Evolutionary conservation across 2,329 filamentous ascomycete genomes (phyloP).

Genomic region (Aspergillus ibericus): DNA sequence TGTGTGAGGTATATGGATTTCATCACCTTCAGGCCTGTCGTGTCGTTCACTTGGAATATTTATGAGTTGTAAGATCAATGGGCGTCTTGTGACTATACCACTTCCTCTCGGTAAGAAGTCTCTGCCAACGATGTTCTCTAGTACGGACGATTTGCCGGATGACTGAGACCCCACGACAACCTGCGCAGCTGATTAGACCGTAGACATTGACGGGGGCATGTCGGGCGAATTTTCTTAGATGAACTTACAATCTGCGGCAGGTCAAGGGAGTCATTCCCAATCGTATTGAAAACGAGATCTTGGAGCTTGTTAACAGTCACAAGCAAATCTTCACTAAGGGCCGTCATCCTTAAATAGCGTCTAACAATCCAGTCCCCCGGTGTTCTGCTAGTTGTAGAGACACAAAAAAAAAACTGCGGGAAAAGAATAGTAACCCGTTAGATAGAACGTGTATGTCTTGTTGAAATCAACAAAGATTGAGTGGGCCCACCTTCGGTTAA

Average conservation of each 20-base stretch:
- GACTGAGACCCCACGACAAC: constrained; percentile 98
- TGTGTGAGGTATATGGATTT: constrained; percentile 69
- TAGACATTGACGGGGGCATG: background rate
- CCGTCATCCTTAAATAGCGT: constrained; percentile 65
- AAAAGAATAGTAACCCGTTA: background rate
- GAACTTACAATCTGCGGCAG: constrained; percentile 89
- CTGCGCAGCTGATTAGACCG: constrained; percentile 48
- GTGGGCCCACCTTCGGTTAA: background rate
- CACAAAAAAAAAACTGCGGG: background rate
- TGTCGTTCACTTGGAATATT: constrained; percentile 77
- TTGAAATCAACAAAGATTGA: background rate
- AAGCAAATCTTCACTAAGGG: constrained; percentile 93
- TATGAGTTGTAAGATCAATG: constrained; percentile 96
- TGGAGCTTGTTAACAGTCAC: constrained; percentile 97
- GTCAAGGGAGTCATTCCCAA: constrained; percentile 97
- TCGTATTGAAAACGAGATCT: constrained; percentile 98
- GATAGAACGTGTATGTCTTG: background rate
- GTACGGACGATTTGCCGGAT: constrained; percentile 95
- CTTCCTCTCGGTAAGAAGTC: constrained; percentile 96
- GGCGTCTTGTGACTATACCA: constrained; percentile 91
- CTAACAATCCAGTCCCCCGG: background rate
- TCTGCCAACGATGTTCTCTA: constrained; percentile 97
- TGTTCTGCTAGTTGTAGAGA: background rate
- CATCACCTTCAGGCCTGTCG: constrained; percentile 66
- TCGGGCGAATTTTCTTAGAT: background rate